These are phyloP conservation scores for Chrysoporthe deuterocubensis DNA, from an alignment of 2,329 filamentous ascomycete species.

Conservation along the genomic window DNA sequence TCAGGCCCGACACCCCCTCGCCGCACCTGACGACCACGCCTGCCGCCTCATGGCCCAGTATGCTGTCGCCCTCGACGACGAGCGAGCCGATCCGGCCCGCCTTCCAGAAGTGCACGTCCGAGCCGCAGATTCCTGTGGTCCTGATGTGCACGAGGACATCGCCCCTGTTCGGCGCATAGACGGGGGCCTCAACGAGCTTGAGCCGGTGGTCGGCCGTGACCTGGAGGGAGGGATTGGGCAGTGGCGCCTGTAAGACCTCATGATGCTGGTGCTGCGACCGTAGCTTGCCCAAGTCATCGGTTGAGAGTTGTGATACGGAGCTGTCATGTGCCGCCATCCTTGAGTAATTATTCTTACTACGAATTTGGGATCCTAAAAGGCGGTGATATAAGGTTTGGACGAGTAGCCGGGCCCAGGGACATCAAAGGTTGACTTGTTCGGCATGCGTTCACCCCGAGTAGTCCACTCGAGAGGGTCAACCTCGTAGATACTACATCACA, in stretches of 20 bases:
- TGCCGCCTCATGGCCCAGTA: constrained; percentile 68
- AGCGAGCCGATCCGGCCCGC: constrained; percentile 65
- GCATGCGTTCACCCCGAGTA: too few relatives aligned
- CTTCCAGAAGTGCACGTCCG: constrained; percentile 73
- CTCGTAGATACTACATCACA: background rate
- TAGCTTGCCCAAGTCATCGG: background rate
- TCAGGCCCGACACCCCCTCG: constrained; percentile 55
- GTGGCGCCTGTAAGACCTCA: constrained; percentile 28
- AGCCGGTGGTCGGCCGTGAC: constrained; percentile 64
- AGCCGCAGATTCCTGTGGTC: constrained; percentile 68
- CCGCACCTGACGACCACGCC: constrained; percentile 63
- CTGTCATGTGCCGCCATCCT: background rate
- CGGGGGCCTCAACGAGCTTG: constrained; percentile 60
- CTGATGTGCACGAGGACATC: constrained; percentile 66
- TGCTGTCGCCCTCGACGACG: constrained; percentile 65
- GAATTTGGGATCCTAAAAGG: background rate
- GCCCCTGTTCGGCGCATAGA: constrained; percentile 55
- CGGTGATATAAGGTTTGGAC: background rate
- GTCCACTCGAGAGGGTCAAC: background rate
- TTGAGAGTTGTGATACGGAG: background rate
- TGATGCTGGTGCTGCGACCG: background rate
- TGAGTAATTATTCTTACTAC: background rate
- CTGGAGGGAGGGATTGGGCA: constrained; percentile 58
- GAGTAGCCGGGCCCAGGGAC: background rate
- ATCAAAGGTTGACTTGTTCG: background rate